These are phyloP conservation scores for Bipolaris oryzae DNA, from an alignment of 2,329 filamentous ascomycete genomes.

Conservation along the genomic window DNA sequence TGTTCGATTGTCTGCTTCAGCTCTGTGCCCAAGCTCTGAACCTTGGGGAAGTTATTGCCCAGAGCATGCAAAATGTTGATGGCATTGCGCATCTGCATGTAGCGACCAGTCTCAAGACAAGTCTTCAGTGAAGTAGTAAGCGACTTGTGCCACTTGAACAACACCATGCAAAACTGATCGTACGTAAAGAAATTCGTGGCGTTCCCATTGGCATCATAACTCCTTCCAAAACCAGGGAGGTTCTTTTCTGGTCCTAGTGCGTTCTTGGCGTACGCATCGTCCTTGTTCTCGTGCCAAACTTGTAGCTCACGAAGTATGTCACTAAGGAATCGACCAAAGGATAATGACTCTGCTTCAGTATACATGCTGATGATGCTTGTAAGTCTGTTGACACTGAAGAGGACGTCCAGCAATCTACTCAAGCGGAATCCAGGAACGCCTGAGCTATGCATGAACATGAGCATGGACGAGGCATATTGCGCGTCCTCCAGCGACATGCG, in stretches of 20 bases:
- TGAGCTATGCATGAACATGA: conserved; percentile 84
- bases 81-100: conserved; percentile 97
- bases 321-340: conserved; percentile 88
- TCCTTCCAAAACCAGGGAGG: conserved; percentile 79
- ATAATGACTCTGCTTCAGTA: conserved; percentile 88
- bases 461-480: conserved; percentile 83
- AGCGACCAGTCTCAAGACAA: conserved; percentile 83
- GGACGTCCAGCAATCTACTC: conserved; percentile 78
- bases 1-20: conserved; percentile 70
- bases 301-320: conserved; percentile 80
- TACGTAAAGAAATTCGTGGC: conserved; percentile 77
- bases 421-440: conserved; percentile 87
- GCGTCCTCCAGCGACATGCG: conserved; percentile 85
- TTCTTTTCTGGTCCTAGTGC: conserved; percentile 70
- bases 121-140: conserved; percentile 79
- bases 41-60: conserved; percentile 80
- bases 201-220: conserved; percentile 72
- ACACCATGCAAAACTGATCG: conserved; percentile 81
- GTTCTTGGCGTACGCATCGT: conserved; percentile 75
- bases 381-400: conserved; percentile 84
- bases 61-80: conserved; percentile 86
- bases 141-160: conserved; percentile 90
- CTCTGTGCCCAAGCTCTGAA: conserved; percentile 82
- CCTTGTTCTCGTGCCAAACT: conserved; percentile 80
- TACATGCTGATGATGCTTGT: conserved; percentile 85